Conservation (phyloP, 148 eudicot genomes). For the Silene conica region DNA sequence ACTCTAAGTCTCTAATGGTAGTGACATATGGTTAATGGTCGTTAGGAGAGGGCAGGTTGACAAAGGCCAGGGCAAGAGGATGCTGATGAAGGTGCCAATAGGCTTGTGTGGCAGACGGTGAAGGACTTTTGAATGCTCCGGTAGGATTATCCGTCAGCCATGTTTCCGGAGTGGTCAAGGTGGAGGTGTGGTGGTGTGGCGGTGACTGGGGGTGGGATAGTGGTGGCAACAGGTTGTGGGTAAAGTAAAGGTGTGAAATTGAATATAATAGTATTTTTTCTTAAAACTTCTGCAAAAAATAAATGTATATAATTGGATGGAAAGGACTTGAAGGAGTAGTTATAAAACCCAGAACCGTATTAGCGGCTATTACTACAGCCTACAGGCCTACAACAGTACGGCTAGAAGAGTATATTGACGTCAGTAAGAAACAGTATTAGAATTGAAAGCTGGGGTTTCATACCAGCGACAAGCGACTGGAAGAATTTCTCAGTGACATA, state of each 20-base stretch:
- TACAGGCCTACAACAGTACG: neutral
- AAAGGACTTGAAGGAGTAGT: neutral
- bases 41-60: neutral
- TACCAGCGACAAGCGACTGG: constrained; percentile 99
- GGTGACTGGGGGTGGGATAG: too few relatives aligned
- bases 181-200: too few relatives aligned
- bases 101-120: neutral
- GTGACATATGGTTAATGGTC: neutral
- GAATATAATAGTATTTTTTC: neutral
- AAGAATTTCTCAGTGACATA: constrained; percentile 95
- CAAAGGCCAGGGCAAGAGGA: neutral
- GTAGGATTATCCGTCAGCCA: too few relatives aligned
- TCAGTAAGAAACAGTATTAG: neutral
- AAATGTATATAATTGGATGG: neutral
- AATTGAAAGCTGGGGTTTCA: constrained; percentile 3
- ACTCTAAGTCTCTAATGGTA: neutral
- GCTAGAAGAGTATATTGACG: neutral
- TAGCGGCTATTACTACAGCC: neutral
- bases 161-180: too few relatives aligned
- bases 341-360: neutral
- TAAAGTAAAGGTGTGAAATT: too few relatives aligned
- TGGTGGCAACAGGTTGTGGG: too few relatives aligned
- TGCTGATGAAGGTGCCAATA: neutral
- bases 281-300: neutral
- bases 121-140: too few relatives aligned